phyloP scores from a whole-genome alignment of 2,329 filamentous ascomycete species.

The Penicillium sp. region DNA sequence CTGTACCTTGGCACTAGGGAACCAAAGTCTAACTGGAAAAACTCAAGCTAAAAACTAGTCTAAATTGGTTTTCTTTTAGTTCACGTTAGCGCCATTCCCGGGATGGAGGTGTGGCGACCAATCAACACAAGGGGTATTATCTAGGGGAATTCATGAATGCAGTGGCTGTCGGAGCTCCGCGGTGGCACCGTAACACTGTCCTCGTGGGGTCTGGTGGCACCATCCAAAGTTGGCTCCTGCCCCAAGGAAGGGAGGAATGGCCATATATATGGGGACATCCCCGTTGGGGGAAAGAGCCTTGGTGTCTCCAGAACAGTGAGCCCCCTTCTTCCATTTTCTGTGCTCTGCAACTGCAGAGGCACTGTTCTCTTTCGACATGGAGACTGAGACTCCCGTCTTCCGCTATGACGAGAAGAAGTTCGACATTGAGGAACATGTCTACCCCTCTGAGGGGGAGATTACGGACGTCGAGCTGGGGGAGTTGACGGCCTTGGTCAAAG shows the following conservation, averaged over 20 bases:
- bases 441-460: not conserved
- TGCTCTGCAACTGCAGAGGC: not conserved
- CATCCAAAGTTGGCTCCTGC: not conserved
- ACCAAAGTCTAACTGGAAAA: not conserved
- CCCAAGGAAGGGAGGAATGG: not conserved
- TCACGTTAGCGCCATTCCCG: not conserved
- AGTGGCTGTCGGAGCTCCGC: not conserved
- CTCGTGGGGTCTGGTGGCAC: not conserved
- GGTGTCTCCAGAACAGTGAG: not conserved
- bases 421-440: slow-evolving; percentile 1
- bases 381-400: not conserved
- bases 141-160: not conserved
- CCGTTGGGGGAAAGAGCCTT: not conserved
- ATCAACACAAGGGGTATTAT: not conserved
- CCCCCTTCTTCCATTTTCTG: not conserved
- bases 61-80: not conserved
- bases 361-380: not conserved
- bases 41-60: not conserved
- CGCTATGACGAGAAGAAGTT: slow-evolving; percentile 2
- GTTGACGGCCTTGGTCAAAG: slow-evolving; percentile 1
- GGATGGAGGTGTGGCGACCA: not conserved
- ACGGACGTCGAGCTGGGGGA: slow-evolving; percentile 3
- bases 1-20: not conserved
- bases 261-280: not conserved
- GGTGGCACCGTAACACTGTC: not conserved